These are phyloP conservation scores for Ceratocystiopsis minuta DNA, from an alignment of 2,329 filamentous ascomycete species.

Conservation along the genomic window DNA sequence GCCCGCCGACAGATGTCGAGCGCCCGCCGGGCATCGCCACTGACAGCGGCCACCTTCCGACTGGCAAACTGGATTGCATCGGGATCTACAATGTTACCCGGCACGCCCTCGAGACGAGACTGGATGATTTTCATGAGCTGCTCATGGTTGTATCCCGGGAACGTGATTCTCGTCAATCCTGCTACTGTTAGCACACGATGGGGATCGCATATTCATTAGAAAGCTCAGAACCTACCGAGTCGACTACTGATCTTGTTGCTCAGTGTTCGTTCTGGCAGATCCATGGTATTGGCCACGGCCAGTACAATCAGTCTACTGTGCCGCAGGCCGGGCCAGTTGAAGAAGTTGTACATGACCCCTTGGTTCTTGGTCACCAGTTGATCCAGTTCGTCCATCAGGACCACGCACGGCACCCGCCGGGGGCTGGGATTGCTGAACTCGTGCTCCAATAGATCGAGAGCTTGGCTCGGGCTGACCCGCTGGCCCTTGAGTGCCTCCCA, in stretches of 20 bases:
- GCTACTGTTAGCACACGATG: neutral
- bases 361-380: constrained; percentile 96
- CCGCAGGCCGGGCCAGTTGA: constrained; percentile 90
- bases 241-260: constrained; percentile 98
- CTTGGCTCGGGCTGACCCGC: constrained; percentile 78
- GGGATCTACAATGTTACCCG: constrained; percentile 73
- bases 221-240: constrained; percentile 28
- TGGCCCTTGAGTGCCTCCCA: constrained; percentile 95
- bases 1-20: constrained; percentile 90
- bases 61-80: constrained; percentile 94
- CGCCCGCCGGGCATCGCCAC: constrained; percentile 78
- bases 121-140: constrained; percentile 96
- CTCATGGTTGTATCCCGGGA: constrained; percentile 91
- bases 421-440: constrained; percentile 89
- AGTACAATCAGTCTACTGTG: constrained; percentile 90
- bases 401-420: constrained; percentile 81
- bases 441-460: constrained; percentile 72
- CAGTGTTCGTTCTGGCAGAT: constrained; percentile 82
- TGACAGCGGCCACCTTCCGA: constrained; percentile 90
- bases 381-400: constrained; percentile 95
- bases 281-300: constrained; percentile 97
- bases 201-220: neutral
- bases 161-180: constrained; percentile 82
- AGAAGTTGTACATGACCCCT: constrained; percentile 99
- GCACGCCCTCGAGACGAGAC: constrained; percentile 76